Evolutionary conservation across 2,329 filamentous ascomycete species (phyloP).

Genomic region (Phialocephala sp.): DNA sequence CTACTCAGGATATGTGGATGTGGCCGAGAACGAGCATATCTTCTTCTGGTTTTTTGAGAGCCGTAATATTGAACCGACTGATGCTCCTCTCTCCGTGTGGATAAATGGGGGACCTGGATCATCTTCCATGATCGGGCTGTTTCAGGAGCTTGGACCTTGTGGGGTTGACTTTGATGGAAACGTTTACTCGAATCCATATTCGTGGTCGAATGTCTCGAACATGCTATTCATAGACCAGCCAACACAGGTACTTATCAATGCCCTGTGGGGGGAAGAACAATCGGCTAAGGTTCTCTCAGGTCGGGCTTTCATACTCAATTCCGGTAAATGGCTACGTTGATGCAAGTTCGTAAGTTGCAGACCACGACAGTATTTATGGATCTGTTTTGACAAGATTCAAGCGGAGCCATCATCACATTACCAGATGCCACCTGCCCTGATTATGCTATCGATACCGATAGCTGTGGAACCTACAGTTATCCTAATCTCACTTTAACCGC

Average conservation of each 20-base stretch:
- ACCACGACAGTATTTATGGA: neutral
- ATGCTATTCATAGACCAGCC: constrained; percentile 49
- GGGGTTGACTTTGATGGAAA: constrained; percentile 45
- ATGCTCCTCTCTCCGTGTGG: constrained; percentile 62
- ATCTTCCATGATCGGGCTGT: constrained; percentile 68
- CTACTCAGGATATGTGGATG: constrained; percentile 20
- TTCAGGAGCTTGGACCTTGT: constrained; percentile 62
- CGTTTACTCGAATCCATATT: constrained; percentile 54
- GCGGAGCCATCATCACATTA: constrained; percentile 47
- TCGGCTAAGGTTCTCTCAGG: constrained; percentile 16
- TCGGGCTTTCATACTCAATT: constrained; percentile 46
- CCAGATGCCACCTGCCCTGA: constrained; percentile 55
- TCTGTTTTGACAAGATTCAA: constrained; percentile 20
- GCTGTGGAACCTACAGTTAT: constrained; percentile 62
- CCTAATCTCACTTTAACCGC: constrained; percentile 56
- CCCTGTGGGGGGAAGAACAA: neutral
- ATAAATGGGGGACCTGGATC: constrained; percentile 70
- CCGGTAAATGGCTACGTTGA: constrained; percentile 38
- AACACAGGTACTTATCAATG: constrained; percentile 28
- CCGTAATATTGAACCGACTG: constrained; percentile 52
- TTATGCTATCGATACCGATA: constrained; percentile 48
- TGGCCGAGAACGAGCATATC: constrained; percentile 48
- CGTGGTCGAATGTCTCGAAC: constrained; percentile 65
- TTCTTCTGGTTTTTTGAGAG: constrained; percentile 53
- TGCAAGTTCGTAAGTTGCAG: constrained; percentile 18